phyloP scores from a whole-genome alignment of 768 basidiomycete genomes.

The Imleria badia region DNA sequence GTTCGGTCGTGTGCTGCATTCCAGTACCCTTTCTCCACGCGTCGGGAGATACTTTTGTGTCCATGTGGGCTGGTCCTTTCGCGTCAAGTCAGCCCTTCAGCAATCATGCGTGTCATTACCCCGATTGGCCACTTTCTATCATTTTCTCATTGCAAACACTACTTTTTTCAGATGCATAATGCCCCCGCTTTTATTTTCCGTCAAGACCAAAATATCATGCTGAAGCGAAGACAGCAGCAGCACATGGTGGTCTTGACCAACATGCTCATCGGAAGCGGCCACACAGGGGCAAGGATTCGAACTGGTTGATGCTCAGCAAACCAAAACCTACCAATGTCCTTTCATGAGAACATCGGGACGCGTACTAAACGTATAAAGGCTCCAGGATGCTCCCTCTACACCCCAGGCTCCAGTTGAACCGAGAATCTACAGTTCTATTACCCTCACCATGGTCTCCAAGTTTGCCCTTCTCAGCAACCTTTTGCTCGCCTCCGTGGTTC shows the following conservation, averaged over 20 bases:
- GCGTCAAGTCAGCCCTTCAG: neutral
- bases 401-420: neutral
- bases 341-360: neutral
- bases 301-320: neutral
- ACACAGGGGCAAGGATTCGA: neutral
- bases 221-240: neutral
- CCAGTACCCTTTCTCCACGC: neutral
- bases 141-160: neutral
- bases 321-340: neutral
- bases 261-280: neutral
- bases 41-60: neutral
- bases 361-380: conserved; percentile 13
- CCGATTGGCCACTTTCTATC: conserved; percentile 1
- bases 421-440: neutral
- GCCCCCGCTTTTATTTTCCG: neutral
- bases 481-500: conserved; percentile 17
- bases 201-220: neutral
- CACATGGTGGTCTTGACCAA: neutral
- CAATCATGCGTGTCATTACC: neutral
- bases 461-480: conserved; percentile 13
- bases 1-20: neutral
- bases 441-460: conserved; percentile 19
- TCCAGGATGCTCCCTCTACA: neutral
- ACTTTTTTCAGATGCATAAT: neutral
- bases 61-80: conserved; percentile 5